Percentiles rank a stretch among this genome's conserved stretches.
phyloP scores from a whole-genome alignment of 148 eudicot species.

The Fagopyrum esculentum region DNA sequence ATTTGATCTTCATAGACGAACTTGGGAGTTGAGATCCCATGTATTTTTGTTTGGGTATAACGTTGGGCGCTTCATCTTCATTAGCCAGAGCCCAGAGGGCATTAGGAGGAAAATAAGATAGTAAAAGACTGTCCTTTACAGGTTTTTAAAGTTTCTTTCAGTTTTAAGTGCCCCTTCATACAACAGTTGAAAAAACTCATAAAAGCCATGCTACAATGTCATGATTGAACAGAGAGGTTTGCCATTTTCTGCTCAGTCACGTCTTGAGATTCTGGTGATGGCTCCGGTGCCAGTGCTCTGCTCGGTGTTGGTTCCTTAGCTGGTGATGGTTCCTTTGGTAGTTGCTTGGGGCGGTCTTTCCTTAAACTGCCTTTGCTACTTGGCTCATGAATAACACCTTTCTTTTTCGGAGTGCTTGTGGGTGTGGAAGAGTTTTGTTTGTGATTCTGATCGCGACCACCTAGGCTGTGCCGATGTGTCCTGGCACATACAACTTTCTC shows the following conservation, averaged over 20 bases:
- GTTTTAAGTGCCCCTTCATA: too few relatives aligned
- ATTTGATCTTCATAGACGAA: too few relatives aligned
- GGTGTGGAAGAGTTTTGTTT: conserved; percentile 27
- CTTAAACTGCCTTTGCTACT: conserved; percentile 16
- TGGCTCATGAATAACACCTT: conserved; percentile 21
- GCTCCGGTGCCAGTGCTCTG: background rate
- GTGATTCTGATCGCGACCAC: conserved; percentile 18
- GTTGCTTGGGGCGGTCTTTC: conserved; percentile 34
- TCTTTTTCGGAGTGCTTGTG: conserved; percentile 35
- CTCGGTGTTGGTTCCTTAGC: conserved; percentile 7
- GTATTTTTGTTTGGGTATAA: too few relatives aligned
- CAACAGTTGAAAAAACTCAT: conserved; percentile 13
- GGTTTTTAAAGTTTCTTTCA: too few relatives aligned
- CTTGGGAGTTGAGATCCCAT: too few relatives aligned
- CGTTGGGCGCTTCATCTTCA: too few relatives aligned
- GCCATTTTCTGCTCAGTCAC: conserved; percentile 33
- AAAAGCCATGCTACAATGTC: conserved; percentile 16
- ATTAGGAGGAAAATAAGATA: too few relatives aligned
- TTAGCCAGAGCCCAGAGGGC: too few relatives aligned
- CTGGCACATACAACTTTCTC: conserved; percentile 34
- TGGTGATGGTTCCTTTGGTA: conserved; percentile 25
- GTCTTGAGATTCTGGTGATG: conserved; percentile 5
- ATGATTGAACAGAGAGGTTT: conserved; percentile 40
- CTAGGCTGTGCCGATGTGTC: conserved; percentile 54
- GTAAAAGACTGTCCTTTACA: too few relatives aligned